Evolutionary conservation across 352 stramenopile species (phyloP).

Genomic region (Phytophthora lateralis): DNA sequence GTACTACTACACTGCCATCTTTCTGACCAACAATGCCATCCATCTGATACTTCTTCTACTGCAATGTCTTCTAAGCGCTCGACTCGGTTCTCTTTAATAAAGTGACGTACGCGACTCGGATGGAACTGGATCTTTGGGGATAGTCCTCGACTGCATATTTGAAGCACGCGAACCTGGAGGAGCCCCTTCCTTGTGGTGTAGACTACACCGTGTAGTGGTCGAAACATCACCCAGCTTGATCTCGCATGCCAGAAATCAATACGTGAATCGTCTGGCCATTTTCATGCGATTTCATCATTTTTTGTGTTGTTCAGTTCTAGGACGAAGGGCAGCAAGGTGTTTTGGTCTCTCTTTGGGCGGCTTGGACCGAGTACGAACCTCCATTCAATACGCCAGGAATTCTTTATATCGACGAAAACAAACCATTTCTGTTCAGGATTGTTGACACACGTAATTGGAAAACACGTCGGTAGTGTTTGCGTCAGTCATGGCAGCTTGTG

Average conservation of each 20-base stretch:
- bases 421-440: too few species aligned
- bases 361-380: not conserved
- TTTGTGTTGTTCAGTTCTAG: not conserved
- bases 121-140: conserved; percentile 20
- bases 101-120: conserved; percentile 22
- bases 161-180: conserved; percentile 16
- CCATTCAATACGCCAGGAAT: not conserved
- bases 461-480: too few species aligned
- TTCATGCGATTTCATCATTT: not conserved
- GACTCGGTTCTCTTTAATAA: conserved; percentile 12
- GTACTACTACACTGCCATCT: too few species aligned
- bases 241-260: conserved; percentile 16
- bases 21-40: too few species aligned
- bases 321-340: not conserved
- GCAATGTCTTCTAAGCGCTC: too few species aligned
- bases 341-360: not conserved
- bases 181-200: conserved; percentile 16
- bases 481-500: too few species aligned
- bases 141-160: conserved; percentile 28
- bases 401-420: too few species aligned
- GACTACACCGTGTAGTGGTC: too few species aligned
- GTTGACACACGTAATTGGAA: too few species aligned
- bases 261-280: not conserved
- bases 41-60: too few species aligned
- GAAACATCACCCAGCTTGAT: conserved; percentile 20